These are phyloP conservation scores for Botryotinia globosa DNA, from an alignment of 2,329 filamentous ascomycete species.

Conservation along the genomic window DNA sequence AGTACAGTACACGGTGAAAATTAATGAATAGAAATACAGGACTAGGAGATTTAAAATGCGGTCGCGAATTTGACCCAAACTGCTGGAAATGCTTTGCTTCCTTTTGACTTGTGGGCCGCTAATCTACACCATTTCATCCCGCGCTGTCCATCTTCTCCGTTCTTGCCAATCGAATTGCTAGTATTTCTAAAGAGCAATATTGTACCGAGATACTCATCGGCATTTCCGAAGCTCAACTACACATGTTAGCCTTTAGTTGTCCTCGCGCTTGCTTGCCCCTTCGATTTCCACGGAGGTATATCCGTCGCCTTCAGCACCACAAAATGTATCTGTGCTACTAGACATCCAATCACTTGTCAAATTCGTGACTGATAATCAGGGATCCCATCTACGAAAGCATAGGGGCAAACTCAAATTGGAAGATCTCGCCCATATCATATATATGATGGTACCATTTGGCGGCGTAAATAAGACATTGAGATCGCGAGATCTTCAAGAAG, in stretches of 20 bases:
- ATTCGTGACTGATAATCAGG: neutral
- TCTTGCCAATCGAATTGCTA: neutral
- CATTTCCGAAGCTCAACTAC: neutral
- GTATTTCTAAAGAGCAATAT: neutral
- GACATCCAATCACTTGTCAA: neutral
- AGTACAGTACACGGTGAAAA: neutral
- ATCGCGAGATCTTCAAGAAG: neutral
- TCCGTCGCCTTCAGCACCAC: neutral
- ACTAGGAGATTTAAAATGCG: conserved; percentile 14
- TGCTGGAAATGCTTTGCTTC: neutral
- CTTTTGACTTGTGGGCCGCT: neutral
- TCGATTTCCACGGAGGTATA: neutral
- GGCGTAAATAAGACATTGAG: neutral
- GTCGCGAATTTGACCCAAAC: neutral
- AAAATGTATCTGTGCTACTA: neutral
- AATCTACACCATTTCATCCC: neutral
- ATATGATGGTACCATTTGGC: neutral
- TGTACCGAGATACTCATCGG: neutral
- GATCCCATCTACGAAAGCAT: neutral
- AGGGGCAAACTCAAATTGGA: neutral
- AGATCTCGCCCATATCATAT: neutral
- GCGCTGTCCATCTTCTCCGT: neutral
- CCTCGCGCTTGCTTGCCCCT: neutral
- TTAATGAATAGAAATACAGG: neutral
- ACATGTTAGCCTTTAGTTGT: neutral